Evolutionary conservation across 148 eudicot genomes (phyloP), one percentile per base, ranked within the genome.

Genomic region (Euryodendron excelsum): DNA sequence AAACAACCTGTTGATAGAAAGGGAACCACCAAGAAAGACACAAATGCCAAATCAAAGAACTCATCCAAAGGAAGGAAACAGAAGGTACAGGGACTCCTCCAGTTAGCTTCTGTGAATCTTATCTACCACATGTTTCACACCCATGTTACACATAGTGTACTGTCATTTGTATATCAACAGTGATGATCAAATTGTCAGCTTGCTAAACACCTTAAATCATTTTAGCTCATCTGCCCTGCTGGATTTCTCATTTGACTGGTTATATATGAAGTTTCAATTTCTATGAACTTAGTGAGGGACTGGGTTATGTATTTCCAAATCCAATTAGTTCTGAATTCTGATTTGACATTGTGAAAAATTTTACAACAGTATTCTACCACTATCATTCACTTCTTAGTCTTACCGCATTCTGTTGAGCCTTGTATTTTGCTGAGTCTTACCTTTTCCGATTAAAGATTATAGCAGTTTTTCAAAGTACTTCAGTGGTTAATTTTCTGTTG

Each of bases 11-110:
- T 67, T 47, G 87, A 80, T 10, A 86, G 74, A 72, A 86, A 86
- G 84, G 72, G 23, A 21, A 12, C 79, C 18, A 66, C 58, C 70
- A 96, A 89, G 87, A 88, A 86, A 74, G 97, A 93, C 47, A 69
- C 73, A 5, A 81, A 80, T 76, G 23, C 84, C 79, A 91, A 90
- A 82, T 60, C 85, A 13, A 96, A 89, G 87, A 87, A 75, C 60
- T 63, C 92, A 37, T 77, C 92, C 18, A 89, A 85, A 84, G 97
- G 95, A 85, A 85, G 83, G 83, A 96, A 91, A 84, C 89, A 90
- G 45, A 93, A 91, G 99, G 98, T 94, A 84, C 50, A 55, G 34
- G 80, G n/a, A 63, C 34, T 27, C 60, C 25, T 47, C 8, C 47
- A 60, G 65, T 75, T 53, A 41, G 14, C 79, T 21, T 30, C n/a